Conservation (phyloP, 2,329 filamentous ascomycete genomes). For the Botryosphaeria dothidea region DNA sequence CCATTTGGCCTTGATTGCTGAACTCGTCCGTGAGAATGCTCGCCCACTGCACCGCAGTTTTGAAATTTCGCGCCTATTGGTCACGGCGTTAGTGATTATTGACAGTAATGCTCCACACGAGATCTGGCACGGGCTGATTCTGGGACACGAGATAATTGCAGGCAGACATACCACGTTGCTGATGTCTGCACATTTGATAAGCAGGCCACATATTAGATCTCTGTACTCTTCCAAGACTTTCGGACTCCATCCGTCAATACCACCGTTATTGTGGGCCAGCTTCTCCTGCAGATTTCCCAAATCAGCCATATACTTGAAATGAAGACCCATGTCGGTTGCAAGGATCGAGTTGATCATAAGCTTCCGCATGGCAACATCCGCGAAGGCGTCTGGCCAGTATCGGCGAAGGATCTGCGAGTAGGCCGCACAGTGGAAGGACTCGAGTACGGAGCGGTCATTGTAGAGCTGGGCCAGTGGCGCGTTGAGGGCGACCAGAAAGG, state of each 20-base stretch:
- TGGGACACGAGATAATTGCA: not conserved
- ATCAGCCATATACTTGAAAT: conserved; percentile 95
- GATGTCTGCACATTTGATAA: conserved; percentile 98
- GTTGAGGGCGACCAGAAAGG: conserved; percentile 88
- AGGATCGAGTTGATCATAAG: conserved; percentile 98
- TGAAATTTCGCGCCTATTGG: conserved; percentile 75
- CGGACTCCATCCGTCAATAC: conserved; percentile 72
- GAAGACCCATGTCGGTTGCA: conserved; percentile 94
- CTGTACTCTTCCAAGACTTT: conserved; percentile 76
- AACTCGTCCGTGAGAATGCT: conserved; percentile 95
- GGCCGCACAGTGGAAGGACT: conserved; percentile 96
- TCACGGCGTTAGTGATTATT: conserved; percentile 21
- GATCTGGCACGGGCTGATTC: not conserved
- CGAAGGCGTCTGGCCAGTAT: conserved; percentile 84
- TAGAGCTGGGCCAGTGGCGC: conserved; percentile 92
- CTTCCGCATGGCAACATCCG: conserved; percentile 76
- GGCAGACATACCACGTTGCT: conserved; percentile 82
- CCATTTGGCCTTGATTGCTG: conserved; percentile 88
- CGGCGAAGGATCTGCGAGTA: conserved; percentile 93
- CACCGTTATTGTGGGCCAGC: conserved; percentile 64
- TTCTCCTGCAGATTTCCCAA: conserved; percentile 79
- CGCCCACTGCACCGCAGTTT: conserved; percentile 85
- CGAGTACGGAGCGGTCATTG: conserved; percentile 93
- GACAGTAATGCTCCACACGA: conserved; percentile 14
- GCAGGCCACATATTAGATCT: conserved; percentile 78